Percentiles rank a stretch among this genome's conserved stretches.
phyloP scores from a whole-genome alignment of 257 asterid species.

The Rauvolfia tetraphylla region DNA sequence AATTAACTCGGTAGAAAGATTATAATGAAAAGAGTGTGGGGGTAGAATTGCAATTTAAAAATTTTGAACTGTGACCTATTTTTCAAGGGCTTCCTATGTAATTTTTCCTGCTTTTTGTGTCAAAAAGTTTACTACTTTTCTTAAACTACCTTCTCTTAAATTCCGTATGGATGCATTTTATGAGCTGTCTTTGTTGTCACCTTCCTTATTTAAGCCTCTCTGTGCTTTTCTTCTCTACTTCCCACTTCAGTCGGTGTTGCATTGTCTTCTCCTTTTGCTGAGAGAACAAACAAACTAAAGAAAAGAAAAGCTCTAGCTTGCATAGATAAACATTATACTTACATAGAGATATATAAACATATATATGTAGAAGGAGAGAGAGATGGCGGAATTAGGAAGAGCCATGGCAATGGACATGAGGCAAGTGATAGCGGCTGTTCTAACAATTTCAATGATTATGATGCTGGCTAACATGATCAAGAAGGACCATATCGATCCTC shows the following conservation, averaged over 20 bases:
- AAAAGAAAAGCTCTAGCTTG: neutral
- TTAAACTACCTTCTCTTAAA: neutral
- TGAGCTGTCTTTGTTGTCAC: conserved; percentile 6
- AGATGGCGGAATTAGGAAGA: neutral
- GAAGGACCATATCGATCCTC: conserved; percentile 48
- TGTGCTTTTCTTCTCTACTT: conserved; percentile 8
- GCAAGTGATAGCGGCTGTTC: conserved; percentile 46
- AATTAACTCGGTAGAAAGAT: too few relatives aligned
- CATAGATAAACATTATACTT: too few relatives aligned
- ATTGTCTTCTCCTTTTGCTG: conserved; percentile 5
- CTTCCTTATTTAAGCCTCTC: conserved; percentile 6
- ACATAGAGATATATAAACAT: neutral
- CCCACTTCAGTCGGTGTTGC: conserved; percentile 16
- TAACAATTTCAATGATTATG: conserved; percentile 52
- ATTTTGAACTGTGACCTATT: neutral
- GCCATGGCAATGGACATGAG: conserved; percentile 48
- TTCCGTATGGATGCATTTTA: neutral
- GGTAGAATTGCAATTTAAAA: too few relatives aligned
- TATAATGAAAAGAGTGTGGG: too few relatives aligned
- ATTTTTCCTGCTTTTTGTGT: neutral
- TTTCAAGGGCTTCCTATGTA: neutral
- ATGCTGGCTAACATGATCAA: conserved; percentile 62
- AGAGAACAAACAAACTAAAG: neutral
- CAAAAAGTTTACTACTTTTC: neutral
- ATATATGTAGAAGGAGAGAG: neutral